Base-by-base conservation (phyloP, 441 rosid genomes). In the Metrosideros polymorpha region DNA sequence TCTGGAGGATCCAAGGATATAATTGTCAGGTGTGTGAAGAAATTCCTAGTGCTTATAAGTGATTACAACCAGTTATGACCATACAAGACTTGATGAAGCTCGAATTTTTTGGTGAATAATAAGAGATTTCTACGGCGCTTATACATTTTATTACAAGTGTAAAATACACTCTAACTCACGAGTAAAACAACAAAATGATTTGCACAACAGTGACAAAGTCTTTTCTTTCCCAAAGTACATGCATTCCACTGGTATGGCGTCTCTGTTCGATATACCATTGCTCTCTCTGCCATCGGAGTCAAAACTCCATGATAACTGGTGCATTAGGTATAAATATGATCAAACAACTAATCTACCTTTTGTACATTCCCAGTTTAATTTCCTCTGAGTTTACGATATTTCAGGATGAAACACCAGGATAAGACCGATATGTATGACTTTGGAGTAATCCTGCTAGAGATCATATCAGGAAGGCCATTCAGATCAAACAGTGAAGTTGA, bases 381-480 rank as follows among this genome's bases (percentile, higher is more conserved):
- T 43, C 75, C 49, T 53, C 75, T 50, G 75, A 49, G 47, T 71
- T 71, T 71, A 55, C 29, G 53, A 56, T 89, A 84, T 85, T 86
- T 56, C 85, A 95, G 97, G 85, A 63, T 19, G 32, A 89, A 87
- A 56, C 89, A 89, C 47, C 95, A 91, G 77, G 94, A 93, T 84
- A 95, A 92, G 89, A 85, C 76, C 17, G 98, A 98, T 75, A 88
- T 98, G 29, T 93, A 93, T 84, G 94, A 95, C 89, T 95, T 96
- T 76, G 99, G 99, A 87, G 92, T 94, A 85, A 96, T 98, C 87
- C 91, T 98, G 89, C 95, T 96, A 3, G 99, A 98, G 90, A 92
- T 94, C 84, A 93, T 98, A 85, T 92, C 91, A 42, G 98, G 99
- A 82, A 93, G 92, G 87, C 94, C 95, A 76, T 25, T 95, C 88